Percentiles rank a stretch among this genome's conserved stretches.
phyloP scores from a whole-genome alignment of 768 basidiomycete genomes.

The Suillus subalutaceus region DNA sequence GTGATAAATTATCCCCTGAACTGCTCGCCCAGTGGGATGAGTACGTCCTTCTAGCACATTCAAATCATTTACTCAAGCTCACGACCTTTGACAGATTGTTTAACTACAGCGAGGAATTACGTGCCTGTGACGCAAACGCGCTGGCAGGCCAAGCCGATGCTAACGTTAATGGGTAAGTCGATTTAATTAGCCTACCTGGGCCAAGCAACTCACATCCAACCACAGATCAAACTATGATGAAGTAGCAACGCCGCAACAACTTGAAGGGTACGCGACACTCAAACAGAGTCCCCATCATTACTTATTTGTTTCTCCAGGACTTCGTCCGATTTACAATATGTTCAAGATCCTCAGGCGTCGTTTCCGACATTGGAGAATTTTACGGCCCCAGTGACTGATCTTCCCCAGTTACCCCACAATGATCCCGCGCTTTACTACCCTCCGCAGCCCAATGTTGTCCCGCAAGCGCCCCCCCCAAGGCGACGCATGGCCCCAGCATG shows the following conservation, averaged over 20 bases:
- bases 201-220: background rate
- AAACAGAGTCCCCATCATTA: background rate
- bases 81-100: background rate
- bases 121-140: background rate
- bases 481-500: no score
- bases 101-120: background rate
- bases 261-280: background rate
- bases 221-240: background rate
- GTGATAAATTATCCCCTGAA: background rate
- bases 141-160: background rate
- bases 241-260: background rate
- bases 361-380: background rate
- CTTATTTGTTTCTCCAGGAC: background rate
- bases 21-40: background rate
- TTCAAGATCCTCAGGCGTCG: background rate
- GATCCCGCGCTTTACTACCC: no score
- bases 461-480: no score
- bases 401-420: background rate
- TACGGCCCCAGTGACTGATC: background rate
- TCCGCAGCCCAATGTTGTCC: no score
- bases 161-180: background rate
- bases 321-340: background rate
- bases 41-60: background rate
- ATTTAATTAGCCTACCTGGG: background rate
- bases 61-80: background rate